Evolutionary conservation across 106 monocot species (phyloP).

Genomic region (Dioscorea dumetorum): DNA sequence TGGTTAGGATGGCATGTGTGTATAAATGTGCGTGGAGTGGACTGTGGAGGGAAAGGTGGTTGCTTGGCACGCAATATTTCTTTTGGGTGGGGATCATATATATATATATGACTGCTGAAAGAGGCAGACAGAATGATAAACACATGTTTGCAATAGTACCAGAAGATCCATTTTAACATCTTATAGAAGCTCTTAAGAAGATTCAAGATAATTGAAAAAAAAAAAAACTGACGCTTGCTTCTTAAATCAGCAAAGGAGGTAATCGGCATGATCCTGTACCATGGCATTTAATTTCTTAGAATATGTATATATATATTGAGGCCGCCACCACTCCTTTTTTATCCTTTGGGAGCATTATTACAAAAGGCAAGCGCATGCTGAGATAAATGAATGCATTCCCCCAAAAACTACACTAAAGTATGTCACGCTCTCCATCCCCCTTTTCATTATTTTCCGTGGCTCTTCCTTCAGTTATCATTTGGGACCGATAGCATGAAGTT

Average conservation of each 20-base stretch:
- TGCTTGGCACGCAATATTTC: no score
- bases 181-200: no score
- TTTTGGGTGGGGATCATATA: no score
- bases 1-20: no score
- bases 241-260: constrained; percentile 1
- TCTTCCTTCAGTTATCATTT: neutral
- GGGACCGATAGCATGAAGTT: neutral
- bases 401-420: neutral
- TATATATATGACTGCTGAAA: no score
- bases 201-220: neutral
- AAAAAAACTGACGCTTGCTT: neutral
- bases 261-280: neutral
- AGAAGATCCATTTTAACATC: no score
- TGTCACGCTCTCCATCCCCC: neutral
- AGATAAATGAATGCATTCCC: neutral
- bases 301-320: neutral
- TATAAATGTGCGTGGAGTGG: no score
- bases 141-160: no score
- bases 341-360: neutral
- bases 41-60: no score
- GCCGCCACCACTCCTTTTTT: neutral
- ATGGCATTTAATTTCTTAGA: neutral
- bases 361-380: neutral
- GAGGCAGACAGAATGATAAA: no score
- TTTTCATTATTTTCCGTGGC: neutral